Conservation (phyloP, 768 basidiomycete species). For the Cystobasidium ongulense region DNA sequence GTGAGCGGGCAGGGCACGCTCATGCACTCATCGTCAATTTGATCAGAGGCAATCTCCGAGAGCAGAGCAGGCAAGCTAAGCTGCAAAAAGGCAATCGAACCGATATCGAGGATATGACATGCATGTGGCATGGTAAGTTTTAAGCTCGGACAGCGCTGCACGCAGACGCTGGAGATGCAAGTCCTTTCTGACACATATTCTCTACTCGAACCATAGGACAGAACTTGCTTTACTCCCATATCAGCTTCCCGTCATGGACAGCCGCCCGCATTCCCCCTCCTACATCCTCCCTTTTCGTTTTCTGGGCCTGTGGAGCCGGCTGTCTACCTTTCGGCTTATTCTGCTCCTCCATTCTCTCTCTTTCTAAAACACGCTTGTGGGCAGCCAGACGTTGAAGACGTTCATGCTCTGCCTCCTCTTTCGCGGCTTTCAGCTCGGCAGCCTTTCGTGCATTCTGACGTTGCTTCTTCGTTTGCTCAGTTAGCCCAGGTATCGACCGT, state of each 20-base stretch:
- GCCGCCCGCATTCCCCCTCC: conserved; percentile 14
- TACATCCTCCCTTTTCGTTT: not conserved
- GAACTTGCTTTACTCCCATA: conserved; percentile 29
- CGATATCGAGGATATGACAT: no score
- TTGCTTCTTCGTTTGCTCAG: conserved; percentile 22
- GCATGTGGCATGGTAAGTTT: no score
- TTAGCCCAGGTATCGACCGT: conserved; percentile 7
- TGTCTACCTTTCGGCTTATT: not conserved
- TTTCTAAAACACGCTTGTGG: conserved; percentile 21
- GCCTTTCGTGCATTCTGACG: conserved; percentile 17
- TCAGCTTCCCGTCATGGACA: conserved; percentile 13
- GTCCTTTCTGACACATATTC: no score
- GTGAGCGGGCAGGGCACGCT: no score
- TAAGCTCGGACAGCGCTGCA: no score
- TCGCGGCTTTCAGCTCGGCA: not conserved
- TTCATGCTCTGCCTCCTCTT: conserved; percentile 19
- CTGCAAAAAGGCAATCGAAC: no score
- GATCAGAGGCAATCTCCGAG: no score
- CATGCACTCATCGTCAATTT: no score
- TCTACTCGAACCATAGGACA: no score
- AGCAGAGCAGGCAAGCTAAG: no score
- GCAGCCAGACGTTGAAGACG: conserved; percentile 1
- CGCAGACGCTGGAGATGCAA: no score
- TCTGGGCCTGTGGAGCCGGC: not conserved
- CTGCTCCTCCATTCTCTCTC: not conserved